phyloP scores from a whole-genome alignment of 441 rosid genomes.

The Flueggea neowawraea region DNA sequence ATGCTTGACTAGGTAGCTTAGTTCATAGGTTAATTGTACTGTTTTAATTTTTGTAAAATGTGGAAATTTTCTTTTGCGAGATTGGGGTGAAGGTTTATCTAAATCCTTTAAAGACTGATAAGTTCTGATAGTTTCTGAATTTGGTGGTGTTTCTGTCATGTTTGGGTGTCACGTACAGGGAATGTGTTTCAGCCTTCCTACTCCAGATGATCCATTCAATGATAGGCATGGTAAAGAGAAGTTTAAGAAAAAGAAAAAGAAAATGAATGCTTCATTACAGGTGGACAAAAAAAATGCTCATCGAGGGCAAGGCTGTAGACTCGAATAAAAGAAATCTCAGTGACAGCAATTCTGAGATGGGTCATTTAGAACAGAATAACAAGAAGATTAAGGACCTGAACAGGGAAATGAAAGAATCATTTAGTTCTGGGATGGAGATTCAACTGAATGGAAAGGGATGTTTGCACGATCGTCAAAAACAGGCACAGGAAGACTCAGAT shows the following conservation, averaged over 20 bases:
- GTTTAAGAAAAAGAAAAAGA: constrained; percentile 24
- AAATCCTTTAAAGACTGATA: not conserved
- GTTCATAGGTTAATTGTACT: no score
- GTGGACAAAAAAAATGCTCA: constrained; percentile 13
- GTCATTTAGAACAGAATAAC: constrained; percentile 11
- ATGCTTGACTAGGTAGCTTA: no score
- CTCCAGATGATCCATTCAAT: constrained; percentile 76
- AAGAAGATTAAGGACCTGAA: constrained; percentile 9
- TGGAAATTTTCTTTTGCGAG: no score
- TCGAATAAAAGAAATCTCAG: constrained; percentile 12
- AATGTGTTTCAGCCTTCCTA: constrained; percentile 94
- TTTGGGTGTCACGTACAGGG: constrained; percentile 42
- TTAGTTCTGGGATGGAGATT: constrained; percentile 7
- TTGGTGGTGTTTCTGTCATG: not conserved
- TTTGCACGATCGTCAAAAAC: constrained; percentile 13
- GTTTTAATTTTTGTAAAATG: no score
- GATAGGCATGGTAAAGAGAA: constrained; percentile 50
- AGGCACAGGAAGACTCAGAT: constrained; percentile 24
- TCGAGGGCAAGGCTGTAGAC: constrained; percentile 16
- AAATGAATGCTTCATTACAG: constrained; percentile 19
- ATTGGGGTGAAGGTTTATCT: no score
- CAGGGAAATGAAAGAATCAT: constrained; percentile 19
- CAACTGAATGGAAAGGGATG: constrained; percentile 16
- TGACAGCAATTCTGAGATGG: constrained; percentile 8
- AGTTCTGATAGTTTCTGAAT: not conserved